Evolutionary conservation across 257 asterid species (phyloP).

Genomic region (Euphrasia confusa): DNA sequence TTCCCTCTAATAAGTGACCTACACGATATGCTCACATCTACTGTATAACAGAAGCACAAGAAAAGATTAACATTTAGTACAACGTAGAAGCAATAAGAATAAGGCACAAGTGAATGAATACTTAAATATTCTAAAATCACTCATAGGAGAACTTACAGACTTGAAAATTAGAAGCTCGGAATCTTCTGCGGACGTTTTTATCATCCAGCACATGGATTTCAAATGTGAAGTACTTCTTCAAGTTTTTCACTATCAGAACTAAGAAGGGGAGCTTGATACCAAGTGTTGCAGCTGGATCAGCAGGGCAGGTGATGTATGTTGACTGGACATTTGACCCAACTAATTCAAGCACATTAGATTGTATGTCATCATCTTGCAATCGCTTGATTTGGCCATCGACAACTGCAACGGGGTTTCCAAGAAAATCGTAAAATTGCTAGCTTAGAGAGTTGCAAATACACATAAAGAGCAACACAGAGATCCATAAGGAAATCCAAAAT

Average conservation of each 20-base stretch:
- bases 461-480: neutral
- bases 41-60: neutral
- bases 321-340: constrained; percentile 85
- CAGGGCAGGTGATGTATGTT: constrained; percentile 86
- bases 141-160: constrained; percentile 74
- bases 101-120: neutral
- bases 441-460: neutral
- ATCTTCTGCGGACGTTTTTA: constrained; percentile 90
- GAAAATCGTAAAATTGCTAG: constrained; percentile 8
- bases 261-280: constrained; percentile 94
- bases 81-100: constrained; percentile 7
- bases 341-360: constrained; percentile 80
- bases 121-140: constrained; percentile 19
- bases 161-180: constrained; percentile 97
- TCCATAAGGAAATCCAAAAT: neutral
- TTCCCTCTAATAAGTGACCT: neutral
- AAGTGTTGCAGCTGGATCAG: constrained; percentile 91
- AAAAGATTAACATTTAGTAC: neutral
- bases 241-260: constrained; percentile 78
- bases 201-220: constrained; percentile 99
- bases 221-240: constrained; percentile 89
- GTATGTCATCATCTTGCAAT: constrained; percentile 89
- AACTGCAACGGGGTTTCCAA: constrained; percentile 43
- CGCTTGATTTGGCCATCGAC: constrained; percentile 82
- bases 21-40: constrained; percentile 3